phyloP scores from a whole-genome alignment of 768 basidiomycete species.

The Kwoniella sp. region DNA sequence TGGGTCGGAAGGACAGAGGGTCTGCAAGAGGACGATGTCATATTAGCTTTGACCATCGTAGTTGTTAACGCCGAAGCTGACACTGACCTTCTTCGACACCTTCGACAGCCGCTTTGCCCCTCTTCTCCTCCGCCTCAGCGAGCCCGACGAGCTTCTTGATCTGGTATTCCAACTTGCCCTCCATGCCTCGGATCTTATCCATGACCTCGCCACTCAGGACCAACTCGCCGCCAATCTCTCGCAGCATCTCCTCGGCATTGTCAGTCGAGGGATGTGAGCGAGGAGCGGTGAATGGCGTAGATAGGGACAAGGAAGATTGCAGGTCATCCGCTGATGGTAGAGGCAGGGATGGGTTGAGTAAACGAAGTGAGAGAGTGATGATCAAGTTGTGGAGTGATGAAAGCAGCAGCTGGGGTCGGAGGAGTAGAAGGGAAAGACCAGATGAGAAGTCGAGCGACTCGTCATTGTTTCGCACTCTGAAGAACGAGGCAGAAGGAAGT shows the following conservation, averaged over 20 bases:
- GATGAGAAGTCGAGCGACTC: constrained; percentile 39
- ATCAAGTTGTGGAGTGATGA: constrained; percentile 83
- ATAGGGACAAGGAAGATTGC: constrained; percentile 12
- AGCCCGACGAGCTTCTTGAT: constrained; percentile 88
- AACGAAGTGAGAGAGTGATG: constrained; percentile 60
- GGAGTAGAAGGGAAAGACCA: constrained; percentile 86
- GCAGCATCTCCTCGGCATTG: constrained; percentile 16
- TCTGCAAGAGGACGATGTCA: constrained; percentile 61
- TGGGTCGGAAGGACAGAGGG: constrained; percentile 88
- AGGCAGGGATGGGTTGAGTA: constrained; percentile 14
- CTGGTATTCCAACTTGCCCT: constrained; percentile 87
- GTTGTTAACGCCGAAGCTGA: neutral
- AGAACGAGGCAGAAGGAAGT: neutral
- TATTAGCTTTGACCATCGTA: constrained; percentile 17
- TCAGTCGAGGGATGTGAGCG: neutral
- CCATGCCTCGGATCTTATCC: constrained; percentile 83
- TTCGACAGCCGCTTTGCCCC: constrained; percentile 52
- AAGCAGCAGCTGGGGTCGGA: constrained; percentile 81
- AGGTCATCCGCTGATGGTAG: constrained; percentile 13
- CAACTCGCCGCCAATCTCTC: constrained; percentile 74
- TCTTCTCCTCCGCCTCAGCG: constrained; percentile 62
- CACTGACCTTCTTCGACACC: constrained; percentile 66
- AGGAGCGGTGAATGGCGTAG: constrained; percentile 17
- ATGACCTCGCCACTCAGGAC: constrained; percentile 78
- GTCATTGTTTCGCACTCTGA: constrained; percentile 33